These are phyloP conservation scores for Nakazawaea sp. DNA, from an alignment of 805 yeast genomes.

Conservation along the genomic window DNA sequence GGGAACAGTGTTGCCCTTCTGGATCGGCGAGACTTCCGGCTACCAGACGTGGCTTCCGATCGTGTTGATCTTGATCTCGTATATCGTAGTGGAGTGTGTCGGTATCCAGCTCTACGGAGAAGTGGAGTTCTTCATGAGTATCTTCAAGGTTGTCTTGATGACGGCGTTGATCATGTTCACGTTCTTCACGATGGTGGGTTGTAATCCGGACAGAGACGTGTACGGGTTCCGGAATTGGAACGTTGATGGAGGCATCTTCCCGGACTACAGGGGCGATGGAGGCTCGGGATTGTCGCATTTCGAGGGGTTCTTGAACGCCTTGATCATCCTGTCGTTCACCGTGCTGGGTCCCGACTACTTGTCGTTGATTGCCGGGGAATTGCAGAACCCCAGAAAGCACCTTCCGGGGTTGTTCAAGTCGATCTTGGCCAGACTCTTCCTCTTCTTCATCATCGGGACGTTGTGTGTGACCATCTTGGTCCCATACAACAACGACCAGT, in stretches of 20 bases:
- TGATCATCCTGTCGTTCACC: constrained; percentile 61
- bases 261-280: constrained; percentile 28
- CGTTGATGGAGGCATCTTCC: constrained; percentile 30
- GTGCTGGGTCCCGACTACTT: constrained; percentile 55
- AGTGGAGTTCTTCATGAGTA: constrained; percentile 31
- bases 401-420: constrained; percentile 38
- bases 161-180: constrained; percentile 32
- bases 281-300: constrained; percentile 47
- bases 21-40: constrained; percentile 73
- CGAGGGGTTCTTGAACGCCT: constrained; percentile 59
- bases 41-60: constrained; percentile 64
- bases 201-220: constrained; percentile 62
- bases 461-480: constrained; percentile 38
- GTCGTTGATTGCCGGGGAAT: constrained; percentile 39
- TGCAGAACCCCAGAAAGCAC: constrained; percentile 36
- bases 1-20: constrained; percentile 63
- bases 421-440: constrained; percentile 33
- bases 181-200: constrained; percentile 69
- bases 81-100: constrained; percentile 54
- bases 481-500: constrained; percentile 32
- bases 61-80: constrained; percentile 52
- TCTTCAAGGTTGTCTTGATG: constrained; percentile 30
- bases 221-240: constrained; percentile 56
- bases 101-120: constrained; percentile 62
- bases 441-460: constrained; percentile 42